A percentile compares a stretch with the other conserved stretches of the same genome.
Conservation (phyloP, 140 eudicot species). For the Artemisia princeps region DNA sequence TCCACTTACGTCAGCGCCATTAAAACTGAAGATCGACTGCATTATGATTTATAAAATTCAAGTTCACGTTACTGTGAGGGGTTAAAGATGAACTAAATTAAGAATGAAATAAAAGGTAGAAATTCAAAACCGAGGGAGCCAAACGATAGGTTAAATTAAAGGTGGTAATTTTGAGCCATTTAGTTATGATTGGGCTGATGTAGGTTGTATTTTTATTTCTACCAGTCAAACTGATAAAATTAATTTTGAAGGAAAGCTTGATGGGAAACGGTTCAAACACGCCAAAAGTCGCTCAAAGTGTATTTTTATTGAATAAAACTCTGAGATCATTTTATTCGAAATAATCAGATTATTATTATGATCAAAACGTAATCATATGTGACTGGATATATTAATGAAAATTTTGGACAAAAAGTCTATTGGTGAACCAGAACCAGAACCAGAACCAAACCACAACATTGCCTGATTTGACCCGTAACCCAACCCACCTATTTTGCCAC, state of each 20-base stretch:
- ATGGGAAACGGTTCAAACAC: not conserved
- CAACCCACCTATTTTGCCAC: not conserved
- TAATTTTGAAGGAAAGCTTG: not conserved
- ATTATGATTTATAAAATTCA: constrained; percentile 19
- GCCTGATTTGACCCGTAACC: not conserved
- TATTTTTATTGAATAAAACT: not conserved
- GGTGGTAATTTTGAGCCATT: not conserved
- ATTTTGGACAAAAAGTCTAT: not conserved
- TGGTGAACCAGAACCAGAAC: not conserved
- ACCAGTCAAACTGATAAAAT: not conserved
- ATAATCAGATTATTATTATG: not conserved
- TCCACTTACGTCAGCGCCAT: constrained; percentile 82
- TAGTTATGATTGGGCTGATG: not conserved
- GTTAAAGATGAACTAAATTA: not conserved
- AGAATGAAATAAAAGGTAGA: constrained; percentile 13
- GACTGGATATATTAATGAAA: too few species aligned
- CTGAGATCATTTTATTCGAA: not conserved
- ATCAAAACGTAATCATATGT: too few species aligned
- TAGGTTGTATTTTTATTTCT: not conserved
- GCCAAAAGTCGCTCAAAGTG: not conserved
- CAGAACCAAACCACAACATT: not conserved
- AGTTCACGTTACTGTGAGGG: not conserved
- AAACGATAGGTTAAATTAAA: not conserved
- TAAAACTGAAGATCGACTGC: constrained; percentile 96
- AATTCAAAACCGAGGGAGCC: not conserved